Evolutionary conservation across 225 moss, liverwort and hornwort species (phyloP), one percentile per base, ranked within the genome.

Genomic region (Neckera pumila): DNA sequence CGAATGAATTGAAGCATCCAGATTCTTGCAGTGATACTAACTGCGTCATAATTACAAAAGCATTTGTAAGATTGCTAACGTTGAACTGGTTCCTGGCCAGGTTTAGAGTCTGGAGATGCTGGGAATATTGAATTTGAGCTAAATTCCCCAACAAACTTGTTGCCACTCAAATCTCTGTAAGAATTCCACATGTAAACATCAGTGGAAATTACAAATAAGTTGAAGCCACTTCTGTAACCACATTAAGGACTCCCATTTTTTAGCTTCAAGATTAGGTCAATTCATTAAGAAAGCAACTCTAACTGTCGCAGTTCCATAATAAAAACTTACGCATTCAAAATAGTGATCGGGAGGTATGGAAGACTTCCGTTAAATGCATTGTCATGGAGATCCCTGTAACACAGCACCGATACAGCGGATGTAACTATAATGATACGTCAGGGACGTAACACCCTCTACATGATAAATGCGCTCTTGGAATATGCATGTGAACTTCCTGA

Each of bases 101-200:
- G 17, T 42, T 90, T 11, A 90, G 40, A 23, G 58, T 57, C 56
- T 87, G 87, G 14, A 90, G 70, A 54, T 42, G 79, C 9, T 0
- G 16, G 62, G 81, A 83, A 4, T 9, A 0, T 14, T 17, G 9
- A 25, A 71, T 83, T 71, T 87, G 78, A 61, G 28, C 31, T 12
- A 61, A 61, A 87, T 36, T 16, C 51, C 45, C 84, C 90, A 54
- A 72, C 36, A 71, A 84, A 90, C 9, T 45, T 7, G 36, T 90
- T 90, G n/a, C 90, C 90, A 57, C 90, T 80, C 45, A 90, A 78
- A 63, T 84, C 90, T 64, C 84, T 87, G 84, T 25, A 51, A 51
- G 14, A 51, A 51, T 14, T 51, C 56, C n/a, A 83, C 79, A 42
- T 6, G 78, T 51, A 12, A 11, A 49, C 58, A 59, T 88, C 66